Conservation (phyloP, 192 early-diverging fungal species). For the Chytriomyces sp. region DNA sequence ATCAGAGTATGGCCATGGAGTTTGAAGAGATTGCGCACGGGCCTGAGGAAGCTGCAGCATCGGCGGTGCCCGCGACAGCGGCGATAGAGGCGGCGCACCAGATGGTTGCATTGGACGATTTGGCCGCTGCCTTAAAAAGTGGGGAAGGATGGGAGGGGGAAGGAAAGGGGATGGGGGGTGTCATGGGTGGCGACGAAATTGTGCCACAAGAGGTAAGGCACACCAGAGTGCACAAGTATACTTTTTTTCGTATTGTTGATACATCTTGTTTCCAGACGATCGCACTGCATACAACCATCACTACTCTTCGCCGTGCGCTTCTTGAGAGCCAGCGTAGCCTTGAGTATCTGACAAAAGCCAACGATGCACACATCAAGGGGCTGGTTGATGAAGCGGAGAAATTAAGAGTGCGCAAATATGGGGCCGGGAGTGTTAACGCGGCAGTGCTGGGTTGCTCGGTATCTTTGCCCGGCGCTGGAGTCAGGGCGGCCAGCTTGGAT, state of each 20-base stretch:
- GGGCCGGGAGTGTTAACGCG: background rate
- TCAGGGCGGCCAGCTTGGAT: background rate
- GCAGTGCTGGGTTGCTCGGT: background rate
- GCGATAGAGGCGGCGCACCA: too few species aligned
- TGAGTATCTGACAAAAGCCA: background rate
- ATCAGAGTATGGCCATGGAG: background rate
- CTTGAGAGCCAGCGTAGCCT: background rate
- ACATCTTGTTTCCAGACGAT: background rate
- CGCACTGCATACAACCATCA: background rate
- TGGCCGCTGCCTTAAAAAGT: too few species aligned
- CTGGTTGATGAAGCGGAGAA: background rate
- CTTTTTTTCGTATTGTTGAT: background rate
- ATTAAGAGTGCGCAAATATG: background rate
- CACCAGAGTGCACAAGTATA: background rate
- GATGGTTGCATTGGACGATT: too few species aligned
- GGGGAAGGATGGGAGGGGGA: background rate
- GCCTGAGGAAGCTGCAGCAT: too few species aligned
- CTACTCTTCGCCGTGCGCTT: background rate
- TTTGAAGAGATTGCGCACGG: too few species aligned
- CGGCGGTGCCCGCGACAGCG: too few species aligned
- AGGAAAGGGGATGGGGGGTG: background rate
- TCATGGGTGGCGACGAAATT: background rate
- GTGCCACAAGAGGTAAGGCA: background rate
- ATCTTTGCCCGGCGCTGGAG: too few species aligned
- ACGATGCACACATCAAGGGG: background rate